These are phyloP conservation scores for Haplosporangium sp. DNA, from an alignment of 371 early-diverging fungal species.

Conservation along the genomic window DNA sequence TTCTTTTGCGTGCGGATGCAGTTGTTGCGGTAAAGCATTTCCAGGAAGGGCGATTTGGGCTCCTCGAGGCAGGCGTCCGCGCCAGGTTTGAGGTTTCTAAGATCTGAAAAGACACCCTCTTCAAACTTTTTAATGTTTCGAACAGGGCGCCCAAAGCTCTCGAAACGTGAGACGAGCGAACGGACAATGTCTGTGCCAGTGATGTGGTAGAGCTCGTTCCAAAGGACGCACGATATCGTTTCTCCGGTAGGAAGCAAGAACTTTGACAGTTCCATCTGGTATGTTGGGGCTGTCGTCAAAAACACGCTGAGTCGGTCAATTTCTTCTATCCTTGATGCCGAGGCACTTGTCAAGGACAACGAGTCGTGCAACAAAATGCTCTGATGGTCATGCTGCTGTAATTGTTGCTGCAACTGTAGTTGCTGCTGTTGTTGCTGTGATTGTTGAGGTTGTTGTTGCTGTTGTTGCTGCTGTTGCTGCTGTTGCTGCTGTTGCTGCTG, in stretches of 20 bases:
- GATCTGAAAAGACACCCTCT: constrained; percentile 98
- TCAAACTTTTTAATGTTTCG: constrained; percentile 98
- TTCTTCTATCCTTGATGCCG: constrained; percentile 47
- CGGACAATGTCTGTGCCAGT: constrained; percentile 99
- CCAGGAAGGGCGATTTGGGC: constrained; percentile 96
- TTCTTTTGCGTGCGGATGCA: constrained; percentile 99
- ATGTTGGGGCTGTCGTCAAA: constrained; percentile 48
- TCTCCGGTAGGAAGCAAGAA: constrained; percentile 89
- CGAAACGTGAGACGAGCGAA: constrained; percentile 94
- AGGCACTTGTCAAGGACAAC: constrained; percentile 32
- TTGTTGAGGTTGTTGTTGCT: constrained; percentile 28
- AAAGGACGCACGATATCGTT: constrained; percentile 88
- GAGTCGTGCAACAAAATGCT: constrained; percentile 30
- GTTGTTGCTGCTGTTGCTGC: constrained; percentile 27
- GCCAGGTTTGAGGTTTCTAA: constrained; percentile 98
- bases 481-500: constrained; percentile 36
- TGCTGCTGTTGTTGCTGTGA: constrained; percentile 27
- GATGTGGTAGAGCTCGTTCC: constrained; percentile 92
- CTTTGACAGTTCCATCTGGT: constrained; percentile 63
- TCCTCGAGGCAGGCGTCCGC: constrained; percentile 97
- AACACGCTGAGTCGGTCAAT: constrained; percentile 54
- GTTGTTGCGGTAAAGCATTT: constrained; percentile 97
- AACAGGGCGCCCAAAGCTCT: constrained; percentile 91
- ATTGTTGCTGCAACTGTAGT: constrained; percentile 33
- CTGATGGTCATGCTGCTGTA: constrained; percentile 44